Base-by-base conservation (phyloP, 2,329 filamentous ascomycete species). In the Cladosporium sp. region DNA sequence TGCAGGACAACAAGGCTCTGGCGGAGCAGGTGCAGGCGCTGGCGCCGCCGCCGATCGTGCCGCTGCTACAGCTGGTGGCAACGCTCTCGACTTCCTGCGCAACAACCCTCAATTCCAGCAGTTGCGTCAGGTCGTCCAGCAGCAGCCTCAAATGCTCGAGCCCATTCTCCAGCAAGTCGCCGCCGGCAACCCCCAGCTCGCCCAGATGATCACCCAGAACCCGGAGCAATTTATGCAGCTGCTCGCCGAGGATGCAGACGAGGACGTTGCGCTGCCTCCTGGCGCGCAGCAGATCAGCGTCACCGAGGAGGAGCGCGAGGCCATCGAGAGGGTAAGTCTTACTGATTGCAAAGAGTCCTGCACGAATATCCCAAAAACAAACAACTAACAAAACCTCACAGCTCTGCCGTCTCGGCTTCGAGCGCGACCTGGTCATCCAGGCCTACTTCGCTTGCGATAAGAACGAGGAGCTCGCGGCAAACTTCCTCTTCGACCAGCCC, bases 371-470 rank as follows among this genome's bases (percentile, higher is more conserved):
- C n/a, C n/a, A n/a, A n/a, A n/a, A n/a, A n/a, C n/a, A n/a, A n/a
- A n/a, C 12, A 5, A 40, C 38, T 46, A 29, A 58, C 19, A 58
- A n/a, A n/a, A 53, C 8, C 3, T 7, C 27, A 38, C 57, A 95
- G 88, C 78, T 98, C 65, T 95, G 89, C 73, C 86, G 87, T 56
- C 83, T 98, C 38, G 93, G 93, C 30, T 98, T 98, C 68, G 84
- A 92, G 62, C 84, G 91, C 53, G 90, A 97, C 61, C 82, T 90
- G 61, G 93, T 93, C 45, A 95, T 97, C 59, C 92, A 98, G 73
- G 93, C 93, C 20, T 98, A 97, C 74, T 98, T 98, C 67, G 93
- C 93, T 29, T 98, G 93, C 70, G 93, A 98, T 72, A 98, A 97
- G 80, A 97, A 98, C 69, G 93, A 98, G 73, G 93, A 98, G 72